phyloP scores from a whole-genome alignment of 108 stramenopile genomes.

The Chaetoceros muelleri region DNA sequence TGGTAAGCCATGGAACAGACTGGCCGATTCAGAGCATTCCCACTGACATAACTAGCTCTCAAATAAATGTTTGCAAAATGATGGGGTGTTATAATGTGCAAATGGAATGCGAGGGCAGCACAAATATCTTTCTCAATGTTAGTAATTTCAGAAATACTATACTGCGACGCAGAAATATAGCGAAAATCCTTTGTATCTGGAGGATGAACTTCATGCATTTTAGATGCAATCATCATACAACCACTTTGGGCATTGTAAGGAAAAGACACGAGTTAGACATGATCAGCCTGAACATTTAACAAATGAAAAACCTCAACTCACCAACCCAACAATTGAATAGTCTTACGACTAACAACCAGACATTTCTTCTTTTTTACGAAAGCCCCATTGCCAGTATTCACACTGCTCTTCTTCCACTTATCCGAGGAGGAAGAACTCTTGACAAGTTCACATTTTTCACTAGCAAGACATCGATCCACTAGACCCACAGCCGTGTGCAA shows the following conservation, averaged over 20 bases:
- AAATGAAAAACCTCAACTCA: constrained; percentile 15
- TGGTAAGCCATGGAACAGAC: background rate
- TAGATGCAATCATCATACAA: constrained; percentile 72
- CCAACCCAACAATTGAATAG: constrained; percentile 56
- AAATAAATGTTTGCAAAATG: constrained; percentile 42
- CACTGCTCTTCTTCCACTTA: constrained; percentile 2
- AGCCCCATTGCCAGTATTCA: constrained; percentile 11
- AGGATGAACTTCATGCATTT: constrained; percentile 49
- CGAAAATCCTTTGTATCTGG: constrained; percentile 45
- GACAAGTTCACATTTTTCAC: constrained; percentile 22
- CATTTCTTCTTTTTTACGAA: constrained; percentile 23
- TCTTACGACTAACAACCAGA: constrained; percentile 22
- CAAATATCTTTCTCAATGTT: constrained; percentile 59
- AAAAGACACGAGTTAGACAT: too few relatives aligned
- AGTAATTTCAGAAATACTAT: constrained; percentile 38
- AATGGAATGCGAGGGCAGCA: constrained; percentile 36
- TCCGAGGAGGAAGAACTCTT: background rate
- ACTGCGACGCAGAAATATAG: constrained; percentile 67
- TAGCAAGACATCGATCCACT: constrained; percentile 60
- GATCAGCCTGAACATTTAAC: too few relatives aligned
- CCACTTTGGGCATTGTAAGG: too few relatives aligned
- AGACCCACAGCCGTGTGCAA: constrained; percentile 58
- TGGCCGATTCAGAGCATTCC: background rate
- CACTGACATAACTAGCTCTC: constrained; percentile 44
- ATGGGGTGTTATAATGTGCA: constrained; percentile 42